Evolutionary conservation across 495 filamentous ascomycete species (phyloP).

Genomic region (Penicillium coffeae): DNA sequence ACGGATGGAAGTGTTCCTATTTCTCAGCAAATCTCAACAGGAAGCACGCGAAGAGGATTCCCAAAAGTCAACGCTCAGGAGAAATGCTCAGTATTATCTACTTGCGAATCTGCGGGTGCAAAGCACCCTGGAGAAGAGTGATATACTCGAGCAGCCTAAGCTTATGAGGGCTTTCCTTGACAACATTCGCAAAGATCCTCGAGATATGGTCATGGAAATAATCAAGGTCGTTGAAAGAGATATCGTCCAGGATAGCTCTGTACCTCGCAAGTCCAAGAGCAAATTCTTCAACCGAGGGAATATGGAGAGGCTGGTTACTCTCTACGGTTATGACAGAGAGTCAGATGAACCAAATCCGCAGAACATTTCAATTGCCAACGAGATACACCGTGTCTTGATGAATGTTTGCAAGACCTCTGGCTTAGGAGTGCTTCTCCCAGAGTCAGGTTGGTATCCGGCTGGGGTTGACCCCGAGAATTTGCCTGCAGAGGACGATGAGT

Average conservation of each 20-base stretch:
- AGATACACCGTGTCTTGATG: constrained; percentile 68
- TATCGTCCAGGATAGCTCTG: constrained; percentile 62
- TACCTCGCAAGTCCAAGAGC: constrained; percentile 68
- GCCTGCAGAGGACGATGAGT: constrained; percentile 37
- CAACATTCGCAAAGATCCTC: constrained; percentile 66
- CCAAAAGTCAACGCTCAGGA: constrained; percentile 66
- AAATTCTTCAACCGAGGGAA: constrained; percentile 67
- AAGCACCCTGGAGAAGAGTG: constrained; percentile 63
- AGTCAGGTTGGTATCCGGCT: constrained; percentile 71
- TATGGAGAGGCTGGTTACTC: constrained; percentile 63
- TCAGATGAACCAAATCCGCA: constrained; percentile 33
- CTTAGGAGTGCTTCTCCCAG: constrained; percentile 63
- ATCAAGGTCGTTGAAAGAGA: constrained; percentile 60
- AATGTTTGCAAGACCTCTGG: constrained; percentile 66
- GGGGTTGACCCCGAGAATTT: constrained; percentile 54
- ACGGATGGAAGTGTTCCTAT: constrained; percentile 55
- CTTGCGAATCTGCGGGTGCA: constrained; percentile 70
- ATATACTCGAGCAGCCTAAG: constrained; percentile 70
- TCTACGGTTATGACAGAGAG: constrained; percentile 61
- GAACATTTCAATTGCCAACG: constrained; percentile 47
- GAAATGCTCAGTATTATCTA: constrained; percentile 71
- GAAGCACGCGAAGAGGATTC: constrained; percentile 51
- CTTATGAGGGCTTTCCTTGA: constrained; percentile 65
- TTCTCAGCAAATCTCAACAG: constrained; percentile 38
- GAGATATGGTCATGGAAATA: constrained; percentile 64